Conservation (phyloP, 192 early-diverging fungal genomes). For the Podila verticillata region DNA sequence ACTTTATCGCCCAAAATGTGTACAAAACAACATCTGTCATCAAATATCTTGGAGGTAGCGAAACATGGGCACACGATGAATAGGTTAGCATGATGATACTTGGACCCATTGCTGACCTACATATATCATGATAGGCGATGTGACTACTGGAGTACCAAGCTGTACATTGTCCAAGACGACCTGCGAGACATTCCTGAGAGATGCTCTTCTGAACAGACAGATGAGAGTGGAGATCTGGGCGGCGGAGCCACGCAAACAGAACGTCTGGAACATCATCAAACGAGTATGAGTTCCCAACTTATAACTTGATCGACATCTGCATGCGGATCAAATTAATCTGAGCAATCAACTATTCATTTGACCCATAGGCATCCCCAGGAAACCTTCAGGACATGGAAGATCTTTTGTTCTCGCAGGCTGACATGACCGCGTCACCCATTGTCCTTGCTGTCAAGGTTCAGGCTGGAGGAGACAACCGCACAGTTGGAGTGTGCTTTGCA, state of each 20-base stretch:
- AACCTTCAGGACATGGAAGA: slow-evolving; percentile 94
- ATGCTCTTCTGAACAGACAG: slow-evolving; percentile 78
- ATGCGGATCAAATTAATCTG: neutral
- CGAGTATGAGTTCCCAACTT: slow-evolving; percentile 11
- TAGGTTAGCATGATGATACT: neutral
- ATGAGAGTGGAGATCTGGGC: slow-evolving; percentile 89
- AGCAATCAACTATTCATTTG: neutral
- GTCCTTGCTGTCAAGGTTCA: slow-evolving; percentile 80
- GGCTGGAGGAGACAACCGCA: slow-evolving; percentile 68
- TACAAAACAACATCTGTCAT: slow-evolving; percentile 94
- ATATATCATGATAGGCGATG: slow-evolving; percentile 60
- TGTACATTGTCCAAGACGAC: slow-evolving; percentile 82
- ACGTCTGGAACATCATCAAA: slow-evolving; percentile 61
- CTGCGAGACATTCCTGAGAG: slow-evolving; percentile 81
- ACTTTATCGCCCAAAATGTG: slow-evolving; percentile 84
- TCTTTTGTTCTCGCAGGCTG: slow-evolving; percentile 79
- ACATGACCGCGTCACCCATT: slow-evolving; percentile 79
- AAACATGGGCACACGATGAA: neutral
- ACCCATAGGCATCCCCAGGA: slow-evolving; percentile 90
- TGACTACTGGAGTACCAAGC: slow-evolving; percentile 70
- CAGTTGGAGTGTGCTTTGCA: slow-evolving; percentile 89
- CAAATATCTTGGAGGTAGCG: slow-evolving; percentile 83
- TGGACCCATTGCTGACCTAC: neutral
- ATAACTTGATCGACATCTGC: neutral
- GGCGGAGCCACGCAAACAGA: slow-evolving; percentile 51